Conservation (phyloP, 192 early-diverging fungal genomes). For the Phlyctochytrium bullatum region DNA sequence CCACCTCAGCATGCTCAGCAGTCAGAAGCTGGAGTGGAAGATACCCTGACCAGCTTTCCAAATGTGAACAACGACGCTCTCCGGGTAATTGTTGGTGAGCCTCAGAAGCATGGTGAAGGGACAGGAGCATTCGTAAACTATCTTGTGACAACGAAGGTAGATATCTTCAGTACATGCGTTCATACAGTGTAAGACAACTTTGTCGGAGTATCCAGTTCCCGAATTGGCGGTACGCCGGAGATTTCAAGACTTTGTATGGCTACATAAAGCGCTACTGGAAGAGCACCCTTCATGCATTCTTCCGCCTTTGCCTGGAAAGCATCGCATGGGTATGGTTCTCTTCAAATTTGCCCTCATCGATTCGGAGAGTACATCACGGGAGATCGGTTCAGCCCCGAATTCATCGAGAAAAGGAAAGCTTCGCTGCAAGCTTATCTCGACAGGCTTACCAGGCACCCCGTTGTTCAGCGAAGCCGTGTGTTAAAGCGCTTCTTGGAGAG, state of each 20-base stretch:
- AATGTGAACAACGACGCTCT: constrained; percentile 18
- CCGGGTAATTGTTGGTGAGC: constrained; percentile 65
- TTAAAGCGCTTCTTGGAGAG: constrained; percentile 82
- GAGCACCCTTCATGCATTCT: constrained; percentile 81
- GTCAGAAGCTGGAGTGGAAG: too few species aligned
- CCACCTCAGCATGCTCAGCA: too few species aligned
- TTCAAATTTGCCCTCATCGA: neutral
- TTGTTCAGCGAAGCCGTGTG: constrained; percentile 66
- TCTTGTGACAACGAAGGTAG: constrained; percentile 73
- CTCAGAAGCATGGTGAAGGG: constrained; percentile 90
- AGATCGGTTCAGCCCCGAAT: constrained; percentile 89
- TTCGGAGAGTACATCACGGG: constrained; percentile 88
- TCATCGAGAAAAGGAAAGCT: constrained; percentile 76
- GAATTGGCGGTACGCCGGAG: constrained; percentile 75
- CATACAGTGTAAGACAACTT: constrained; percentile 50
- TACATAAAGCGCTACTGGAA: constrained; percentile 68
- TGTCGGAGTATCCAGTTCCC: constrained; percentile 51
- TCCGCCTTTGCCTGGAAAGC: constrained; percentile 89
- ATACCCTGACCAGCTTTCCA: neutral
- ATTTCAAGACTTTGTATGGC: constrained; percentile 94
- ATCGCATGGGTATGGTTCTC: constrained; percentile 67
- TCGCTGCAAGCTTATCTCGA: constrained; percentile 82
- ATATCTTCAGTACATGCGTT: neutral
- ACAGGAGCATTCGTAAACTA: constrained; percentile 80
- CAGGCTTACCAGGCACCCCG: constrained; percentile 78